Evolutionary conservation across 176 grass and related monocot genomes (phyloP).

Genomic region (Microstegium vimineum): DNA sequence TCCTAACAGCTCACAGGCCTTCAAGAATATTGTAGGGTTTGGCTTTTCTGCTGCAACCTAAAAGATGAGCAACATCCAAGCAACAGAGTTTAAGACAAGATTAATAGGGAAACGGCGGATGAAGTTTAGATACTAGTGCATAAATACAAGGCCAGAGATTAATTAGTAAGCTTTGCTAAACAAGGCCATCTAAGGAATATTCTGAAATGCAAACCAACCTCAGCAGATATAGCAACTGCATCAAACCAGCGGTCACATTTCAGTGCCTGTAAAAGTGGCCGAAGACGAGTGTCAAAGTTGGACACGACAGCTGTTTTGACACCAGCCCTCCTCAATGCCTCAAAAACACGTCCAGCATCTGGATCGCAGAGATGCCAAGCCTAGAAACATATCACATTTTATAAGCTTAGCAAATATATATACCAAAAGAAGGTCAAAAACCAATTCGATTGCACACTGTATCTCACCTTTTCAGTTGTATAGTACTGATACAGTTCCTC

Average conservation of each 20-base stretch:
- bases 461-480: constrained; percentile 78
- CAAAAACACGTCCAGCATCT: constrained; percentile 68
- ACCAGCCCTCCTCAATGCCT: constrained; percentile 70
- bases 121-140: background rate
- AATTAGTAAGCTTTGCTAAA: background rate
- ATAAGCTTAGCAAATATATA: constrained; percentile 19
- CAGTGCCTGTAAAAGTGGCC: constrained; percentile 71
- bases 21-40: constrained; percentile 94
- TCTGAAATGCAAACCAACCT: constrained; percentile 45
- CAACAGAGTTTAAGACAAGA: background rate
- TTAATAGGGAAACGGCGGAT: background rate
- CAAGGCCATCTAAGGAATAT: background rate
- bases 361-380: constrained; percentile 89
- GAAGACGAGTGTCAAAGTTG: constrained; percentile 88
- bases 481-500: constrained; percentile 97
- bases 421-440: background rate
- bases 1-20: constrained; percentile 74
- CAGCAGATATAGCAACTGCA: constrained; percentile 80
- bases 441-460: background rate
- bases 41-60: constrained; percentile 91
- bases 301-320: constrained; percentile 91
- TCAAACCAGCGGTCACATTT: constrained; percentile 94
- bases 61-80: background rate
- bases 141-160: background rate
- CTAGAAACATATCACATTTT: constrained; percentile 41